A percentile compares a stretch with the other conserved stretches of the same genome.
phyloP scores from a whole-genome alignment of 75 land plant genomes.

The Larix kaempferi region DNA sequence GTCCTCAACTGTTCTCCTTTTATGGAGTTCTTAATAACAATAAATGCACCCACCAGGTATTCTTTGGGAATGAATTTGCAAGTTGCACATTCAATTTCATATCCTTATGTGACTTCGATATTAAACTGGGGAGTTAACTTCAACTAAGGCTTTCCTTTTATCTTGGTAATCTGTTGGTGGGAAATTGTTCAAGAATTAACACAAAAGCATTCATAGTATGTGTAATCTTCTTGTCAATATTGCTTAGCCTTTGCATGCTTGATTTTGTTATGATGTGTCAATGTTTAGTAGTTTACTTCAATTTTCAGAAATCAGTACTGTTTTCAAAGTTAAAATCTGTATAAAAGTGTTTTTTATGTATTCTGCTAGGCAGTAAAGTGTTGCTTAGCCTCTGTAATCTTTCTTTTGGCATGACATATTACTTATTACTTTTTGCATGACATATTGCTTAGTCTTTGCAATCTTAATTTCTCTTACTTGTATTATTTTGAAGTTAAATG shows the following conservation, averaged over 20 bases:
- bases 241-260: neutral
- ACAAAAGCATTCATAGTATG: neutral
- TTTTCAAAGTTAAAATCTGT: too few relatives aligned
- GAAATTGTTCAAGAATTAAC: neutral
- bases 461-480: neutral
- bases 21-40: too few relatives aligned
- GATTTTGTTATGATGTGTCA: neutral
- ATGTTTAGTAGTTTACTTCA: neutral
- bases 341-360: too few relatives aligned
- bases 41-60: too few relatives aligned
- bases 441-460: too few relatives aligned
- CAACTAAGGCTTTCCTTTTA: neutral
- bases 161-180: neutral
- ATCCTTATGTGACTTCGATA: too few relatives aligned
- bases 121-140: neutral
- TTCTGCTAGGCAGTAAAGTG: too few relatives aligned
- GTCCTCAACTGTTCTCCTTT: too few relatives aligned
- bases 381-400: neutral
- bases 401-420: neutral
- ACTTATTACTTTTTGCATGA: too few relatives aligned
- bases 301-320: too few relatives aligned
- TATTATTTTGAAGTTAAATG: neutral
- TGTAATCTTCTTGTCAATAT: neutral
- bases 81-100: too few relatives aligned
- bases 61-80: too few relatives aligned